A percentile compares a stretch with the other conserved stretches of the same genome.
phyloP scores from a whole-genome alignment of 495 filamentous ascomycete species.

The Aspergillus cavernicola region DNA sequence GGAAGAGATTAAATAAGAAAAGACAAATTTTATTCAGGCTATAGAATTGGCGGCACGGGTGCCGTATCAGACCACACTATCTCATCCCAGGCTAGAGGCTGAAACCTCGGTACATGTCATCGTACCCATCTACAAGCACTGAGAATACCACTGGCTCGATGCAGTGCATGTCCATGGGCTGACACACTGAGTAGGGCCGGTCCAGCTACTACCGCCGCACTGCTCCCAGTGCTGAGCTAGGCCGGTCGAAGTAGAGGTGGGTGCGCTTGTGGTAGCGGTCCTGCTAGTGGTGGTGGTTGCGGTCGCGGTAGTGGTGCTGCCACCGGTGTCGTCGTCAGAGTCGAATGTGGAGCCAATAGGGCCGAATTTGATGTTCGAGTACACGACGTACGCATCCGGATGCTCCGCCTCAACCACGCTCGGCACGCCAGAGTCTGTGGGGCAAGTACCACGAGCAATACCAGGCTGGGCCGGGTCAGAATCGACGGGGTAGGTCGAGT shows the following conservation, averaged over 20 bases:
- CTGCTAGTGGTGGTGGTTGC: constrained; percentile 16
- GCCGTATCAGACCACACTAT: too few species aligned
- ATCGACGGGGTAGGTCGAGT: constrained; percentile 66
- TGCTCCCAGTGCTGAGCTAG: constrained; percentile 34
- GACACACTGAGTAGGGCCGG: constrained; percentile 33
- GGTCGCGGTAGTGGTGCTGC: constrained; percentile 9
- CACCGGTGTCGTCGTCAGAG: constrained; percentile 6
- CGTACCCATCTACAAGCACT: constrained; percentile 32
- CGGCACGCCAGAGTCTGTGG: constrained; percentile 57
- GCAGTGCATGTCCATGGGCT: constrained; percentile 37
- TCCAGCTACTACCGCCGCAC: constrained; percentile 45
- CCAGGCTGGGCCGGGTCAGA: too few species aligned
- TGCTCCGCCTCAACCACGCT: constrained; percentile 52
- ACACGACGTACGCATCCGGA: constrained; percentile 57
- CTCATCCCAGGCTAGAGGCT: too few species aligned
- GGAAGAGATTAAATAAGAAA: too few species aligned
- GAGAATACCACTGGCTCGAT: constrained; percentile 38
- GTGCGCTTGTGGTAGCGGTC: constrained; percentile 14
- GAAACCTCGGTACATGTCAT: neutral
- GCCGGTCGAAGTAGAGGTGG: constrained; percentile 17
- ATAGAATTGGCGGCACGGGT: too few species aligned
- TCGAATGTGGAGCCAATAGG: constrained; percentile 60
- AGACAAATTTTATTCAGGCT: too few species aligned
- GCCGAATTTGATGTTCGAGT: constrained; percentile 67
- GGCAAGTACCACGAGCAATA: constrained; percentile 62